Evolutionary conservation across 2,329 filamentous ascomycete species (phyloP), one percentile per base, ranked within the genome.

Genomic region (Talaromyces sp.): DNA sequence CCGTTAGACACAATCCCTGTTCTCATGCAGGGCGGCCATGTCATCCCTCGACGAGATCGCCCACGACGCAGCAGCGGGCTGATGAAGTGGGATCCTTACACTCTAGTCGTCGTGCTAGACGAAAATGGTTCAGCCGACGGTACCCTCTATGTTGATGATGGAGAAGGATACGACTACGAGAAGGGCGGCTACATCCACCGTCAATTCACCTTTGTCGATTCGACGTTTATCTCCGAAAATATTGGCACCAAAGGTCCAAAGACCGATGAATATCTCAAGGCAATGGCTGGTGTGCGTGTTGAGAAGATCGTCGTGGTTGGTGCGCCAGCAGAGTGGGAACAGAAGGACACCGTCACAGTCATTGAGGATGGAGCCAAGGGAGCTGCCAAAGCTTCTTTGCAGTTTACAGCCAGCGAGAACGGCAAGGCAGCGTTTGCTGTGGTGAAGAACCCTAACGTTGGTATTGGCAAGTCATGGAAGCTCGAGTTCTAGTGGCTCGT

Each of bases 41-140:
- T 99, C 72, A 89, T 98, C 72, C 90, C 93, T 2, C 91, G 95
- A 65, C 92, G 94, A 69, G 95, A 99, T 73, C 88, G 89, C 27
- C 93, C 93, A 3, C 88, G 95, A 64, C 88, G 94, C 67, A 96
- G 92, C 65, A 91, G 88, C 65, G 89, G 91, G 22, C 83, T 97
- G 54, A 98, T 98, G 95, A 90, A 88, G 72, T 96, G 89, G 78
- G 95, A 99, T 76, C 93, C 96, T 47, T 97, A 97, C 81, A 99
- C 95, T 0, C 86, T 99, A 1, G 89, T 99, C 1, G 83, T 98
- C 2, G 86, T 87, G 0, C 82, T 96, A 17, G 83, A 86, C 70
- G 86, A 87, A 70, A 83, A 86, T 36, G 88, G 90, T 62, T 86
- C 89, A 71, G 92, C 94, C 0, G 86, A 89, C 58, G 95, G 95